Conservation (phyloP, 805 yeast species). For the Saccharomyces jurei region DNA sequence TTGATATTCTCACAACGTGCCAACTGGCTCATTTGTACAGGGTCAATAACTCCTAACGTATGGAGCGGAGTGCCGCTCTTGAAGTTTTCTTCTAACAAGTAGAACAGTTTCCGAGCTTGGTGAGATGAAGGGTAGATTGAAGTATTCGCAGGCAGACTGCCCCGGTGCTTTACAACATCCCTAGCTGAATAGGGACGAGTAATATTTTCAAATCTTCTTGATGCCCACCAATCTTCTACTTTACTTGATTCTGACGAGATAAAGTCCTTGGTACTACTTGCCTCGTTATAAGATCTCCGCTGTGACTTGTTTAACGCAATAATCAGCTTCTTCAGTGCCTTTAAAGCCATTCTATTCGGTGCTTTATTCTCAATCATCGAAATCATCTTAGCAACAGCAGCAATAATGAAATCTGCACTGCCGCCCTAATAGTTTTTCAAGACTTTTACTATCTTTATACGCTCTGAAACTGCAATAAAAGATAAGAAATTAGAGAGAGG, state of each 20-base stretch:
- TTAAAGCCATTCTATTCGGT: neutral
- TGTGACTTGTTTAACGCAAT: neutral
- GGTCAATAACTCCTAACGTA: slow-evolving; percentile 55
- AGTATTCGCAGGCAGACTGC: slow-evolving; percentile 33
- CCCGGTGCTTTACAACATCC: slow-evolving; percentile 46
- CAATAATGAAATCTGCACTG: neutral
- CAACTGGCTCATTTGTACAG: slow-evolving; percentile 53
- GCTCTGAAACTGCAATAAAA: neutral
- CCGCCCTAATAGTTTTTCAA: neutral
- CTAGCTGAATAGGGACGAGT: slow-evolving; percentile 46
- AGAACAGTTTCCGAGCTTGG: slow-evolving; percentile 47
- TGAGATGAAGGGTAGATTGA: slow-evolving; percentile 39
- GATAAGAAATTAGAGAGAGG: neutral
- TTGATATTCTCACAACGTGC: slow-evolving; percentile 41
- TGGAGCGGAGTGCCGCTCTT: slow-evolving; percentile 40
- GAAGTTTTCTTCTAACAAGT: slow-evolving; percentile 35
- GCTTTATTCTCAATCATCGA: neutral
- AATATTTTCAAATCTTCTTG: slow-evolving; percentile 40
- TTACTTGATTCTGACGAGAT: slow-evolving; percentile 29
- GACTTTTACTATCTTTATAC: neutral
- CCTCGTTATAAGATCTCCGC: neutral
- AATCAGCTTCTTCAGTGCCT: neutral
- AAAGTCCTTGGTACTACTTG: slow-evolving; percentile 3
- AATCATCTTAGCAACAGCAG: neutral
- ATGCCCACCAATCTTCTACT: slow-evolving; percentile 43